Evolutionary conservation across 108 stramenopile genomes (phyloP).

Genomic region (Skeletonema potamos): DNA sequence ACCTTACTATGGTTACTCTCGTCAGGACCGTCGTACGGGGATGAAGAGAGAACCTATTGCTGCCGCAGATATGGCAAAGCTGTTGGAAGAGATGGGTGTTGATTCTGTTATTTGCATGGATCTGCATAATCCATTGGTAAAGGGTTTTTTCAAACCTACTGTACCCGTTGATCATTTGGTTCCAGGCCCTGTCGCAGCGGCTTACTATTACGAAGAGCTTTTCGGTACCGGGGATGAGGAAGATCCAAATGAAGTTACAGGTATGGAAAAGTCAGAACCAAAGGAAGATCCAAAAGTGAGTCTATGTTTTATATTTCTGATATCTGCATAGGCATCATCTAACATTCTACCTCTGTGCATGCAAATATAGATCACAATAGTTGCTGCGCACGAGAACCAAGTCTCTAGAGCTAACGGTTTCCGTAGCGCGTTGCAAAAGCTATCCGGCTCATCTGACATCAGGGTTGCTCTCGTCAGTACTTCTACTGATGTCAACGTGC

Average conservation of each 20-base stretch:
- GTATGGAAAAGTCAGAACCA: constrained; percentile 14
- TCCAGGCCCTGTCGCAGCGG: constrained; percentile 88
- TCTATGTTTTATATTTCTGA: not conserved
- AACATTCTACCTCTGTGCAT: not conserved
- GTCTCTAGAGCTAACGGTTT: constrained; percentile 80
- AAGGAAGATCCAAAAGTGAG: constrained; percentile 27
- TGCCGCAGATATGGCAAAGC: constrained; percentile 79
- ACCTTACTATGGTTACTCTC: constrained; percentile 88
- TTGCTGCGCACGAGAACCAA: constrained; percentile 86
- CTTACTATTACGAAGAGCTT: constrained; percentile 88
- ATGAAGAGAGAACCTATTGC: constrained; percentile 78
- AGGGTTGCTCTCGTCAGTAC: constrained; percentile 80
- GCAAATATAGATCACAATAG: constrained; percentile 59
- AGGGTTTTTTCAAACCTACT: constrained; percentile 73
- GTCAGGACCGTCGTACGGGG: constrained; percentile 68
- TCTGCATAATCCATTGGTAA: constrained; percentile 66
- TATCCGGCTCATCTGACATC: constrained; percentile 68
- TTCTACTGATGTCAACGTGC: constrained; percentile 11
- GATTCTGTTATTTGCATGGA: constrained; percentile 87
- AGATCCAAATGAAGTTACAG: constrained; percentile 19
- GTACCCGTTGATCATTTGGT: constrained; percentile 85
- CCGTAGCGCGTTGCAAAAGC: constrained; percentile 70
- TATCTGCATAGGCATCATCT: not conserved
- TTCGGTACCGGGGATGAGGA: constrained; percentile 23
- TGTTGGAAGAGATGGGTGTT: constrained; percentile 87